Evolutionary conservation across 2,329 filamentous ascomycete genomes (phyloP).

Genomic region (Claviceps monticola): DNA sequence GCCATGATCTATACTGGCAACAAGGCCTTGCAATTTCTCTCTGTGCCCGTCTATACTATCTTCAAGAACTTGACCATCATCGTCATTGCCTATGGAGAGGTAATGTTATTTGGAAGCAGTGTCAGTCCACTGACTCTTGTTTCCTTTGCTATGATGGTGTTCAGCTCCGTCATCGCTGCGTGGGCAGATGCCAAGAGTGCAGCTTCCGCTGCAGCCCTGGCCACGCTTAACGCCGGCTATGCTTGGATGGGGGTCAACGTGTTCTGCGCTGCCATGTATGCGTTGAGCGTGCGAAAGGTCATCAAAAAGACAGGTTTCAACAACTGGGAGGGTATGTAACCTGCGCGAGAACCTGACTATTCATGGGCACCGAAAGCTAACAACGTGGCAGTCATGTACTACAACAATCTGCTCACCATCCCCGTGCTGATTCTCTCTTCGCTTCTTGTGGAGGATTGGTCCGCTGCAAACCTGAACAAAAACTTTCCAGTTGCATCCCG

Average conservation of each 20-base stretch:
- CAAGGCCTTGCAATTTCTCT: constrained; percentile 91
- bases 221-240: constrained; percentile 87
- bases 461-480: constrained; percentile 60
- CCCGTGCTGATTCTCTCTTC: constrained; percentile 77
- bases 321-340: constrained; percentile 80
- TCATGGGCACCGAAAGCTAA: not conserved
- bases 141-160: constrained; percentile 91
- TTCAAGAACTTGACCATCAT: constrained; percentile 99
- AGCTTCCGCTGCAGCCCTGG: constrained; percentile 52
- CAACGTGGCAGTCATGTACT: constrained; percentile 72
- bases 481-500: constrained; percentile 78
- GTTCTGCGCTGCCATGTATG: constrained; percentile 79
- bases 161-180: constrained; percentile 86
- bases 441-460: constrained; percentile 85
- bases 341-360: not conserved
- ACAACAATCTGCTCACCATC: constrained; percentile 97
- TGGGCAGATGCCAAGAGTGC: constrained; percentile 82
- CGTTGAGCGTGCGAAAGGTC: constrained; percentile 90
- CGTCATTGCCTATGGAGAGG: constrained; percentile 94
- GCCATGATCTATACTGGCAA: constrained; percentile 98
- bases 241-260: constrained; percentile 98
- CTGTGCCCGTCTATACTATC: constrained; percentile 97
- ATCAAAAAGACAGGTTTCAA: constrained; percentile 99
- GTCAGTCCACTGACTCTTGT: constrained; percentile 83
- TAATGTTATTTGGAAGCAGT: constrained; percentile 91